Percentiles rank a stretch among this genome's conserved stretches.
These are phyloP conservation scores for Hygrocybe coccinea DNA, from an alignment of 768 basidiomycete genomes.

Conservation along the genomic window DNA sequence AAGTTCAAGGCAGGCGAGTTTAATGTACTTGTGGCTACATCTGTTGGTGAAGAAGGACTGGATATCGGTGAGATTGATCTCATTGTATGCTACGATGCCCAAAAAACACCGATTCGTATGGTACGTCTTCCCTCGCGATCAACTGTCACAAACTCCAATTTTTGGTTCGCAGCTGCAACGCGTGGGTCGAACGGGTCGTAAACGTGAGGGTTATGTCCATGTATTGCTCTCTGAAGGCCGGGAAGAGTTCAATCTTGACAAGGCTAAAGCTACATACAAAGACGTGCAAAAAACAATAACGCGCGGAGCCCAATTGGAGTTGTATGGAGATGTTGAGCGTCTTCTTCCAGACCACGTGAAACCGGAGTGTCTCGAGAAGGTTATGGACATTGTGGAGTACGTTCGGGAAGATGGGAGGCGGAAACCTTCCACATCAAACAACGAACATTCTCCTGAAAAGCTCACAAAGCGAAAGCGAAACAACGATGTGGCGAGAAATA, in stretches of 20 bases:
- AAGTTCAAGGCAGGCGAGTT: conserved; percentile 83
- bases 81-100: conserved; percentile 94
- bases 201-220: conserved; percentile 83
- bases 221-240: conserved; percentile 86
- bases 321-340: conserved; percentile 88
- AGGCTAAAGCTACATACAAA: conserved; percentile 79
- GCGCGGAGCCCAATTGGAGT: conserved; percentile 79
- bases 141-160: conserved; percentile 5
- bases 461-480: conserved; percentile 66
- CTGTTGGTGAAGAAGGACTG: conserved; percentile 95
- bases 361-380: conserved; percentile 73
- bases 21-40: conserved; percentile 93
- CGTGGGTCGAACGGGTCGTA: conserved; percentile 91
- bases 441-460: conserved; percentile 26
- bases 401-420: conserved; percentile 46
- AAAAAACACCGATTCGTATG: conserved; percentile 95
- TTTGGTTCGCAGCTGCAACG: conserved; percentile 72
- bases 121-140: conserved; percentile 40
- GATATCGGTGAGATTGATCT: conserved; percentile 98
- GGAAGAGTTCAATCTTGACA: conserved; percentile 87
- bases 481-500: conserved; percentile 61
- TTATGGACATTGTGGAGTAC: conserved; percentile 77
- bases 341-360: conserved; percentile 74
- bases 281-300: conserved; percentile 86
- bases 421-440: conserved; percentile 31